These are phyloP conservation scores for Pseudocercospora eumusae DNA, from an alignment of 2,329 filamentous ascomycete genomes.

Conservation along the genomic window DNA sequence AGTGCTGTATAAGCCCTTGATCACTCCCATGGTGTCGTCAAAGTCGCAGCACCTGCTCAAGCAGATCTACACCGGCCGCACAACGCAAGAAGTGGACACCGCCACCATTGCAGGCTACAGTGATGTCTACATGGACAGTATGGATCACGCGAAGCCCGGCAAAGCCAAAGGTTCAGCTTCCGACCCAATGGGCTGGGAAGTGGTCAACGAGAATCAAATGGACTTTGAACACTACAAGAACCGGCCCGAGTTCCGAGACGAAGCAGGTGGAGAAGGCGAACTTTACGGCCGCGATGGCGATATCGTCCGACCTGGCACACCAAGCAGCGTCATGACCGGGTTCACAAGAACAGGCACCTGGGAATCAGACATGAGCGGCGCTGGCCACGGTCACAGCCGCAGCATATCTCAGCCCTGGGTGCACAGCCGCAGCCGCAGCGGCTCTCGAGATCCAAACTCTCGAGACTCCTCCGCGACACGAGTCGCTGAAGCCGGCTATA, in stretches of 20 bases:
- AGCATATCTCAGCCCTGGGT: slow-evolving; percentile 14
- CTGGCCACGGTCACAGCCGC: slow-evolving; percentile 16
- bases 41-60: slow-evolving; percentile 84
- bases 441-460: slow-evolving; percentile 36
- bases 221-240: slow-evolving; percentile 94
- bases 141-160: slow-evolving; percentile 63
- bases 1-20: slow-evolving; percentile 81
- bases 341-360: slow-evolving; percentile 35
- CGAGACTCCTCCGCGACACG: slow-evolving; percentile 17
- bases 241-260: slow-evolving; percentile 80
- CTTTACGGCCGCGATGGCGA: slow-evolving; percentile 60
- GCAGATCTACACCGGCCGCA: slow-evolving; percentile 79
- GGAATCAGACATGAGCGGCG: slow-evolving; percentile 32
- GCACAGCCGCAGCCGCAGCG: slow-evolving; percentile 32
- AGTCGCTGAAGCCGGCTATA: slow-evolving; percentile 39
- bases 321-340: slow-evolving; percentile 51
- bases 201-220: slow-evolving; percentile 81
- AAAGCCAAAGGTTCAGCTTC: slow-evolving; percentile 52
- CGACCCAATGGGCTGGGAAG: slow-evolving; percentile 64
- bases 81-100: slow-evolving; percentile 63
- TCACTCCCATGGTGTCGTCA: slow-evolving; percentile 92
- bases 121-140: slow-evolving; percentile 80
- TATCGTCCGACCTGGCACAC: slow-evolving; percentile 62
- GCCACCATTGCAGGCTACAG: slow-evolving; percentile 70
- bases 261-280: slow-evolving; percentile 72